Base-by-base conservation (phyloP, 2,329 filamentous ascomycete genomes). In the Pseudocercospora macadamiae region DNA sequence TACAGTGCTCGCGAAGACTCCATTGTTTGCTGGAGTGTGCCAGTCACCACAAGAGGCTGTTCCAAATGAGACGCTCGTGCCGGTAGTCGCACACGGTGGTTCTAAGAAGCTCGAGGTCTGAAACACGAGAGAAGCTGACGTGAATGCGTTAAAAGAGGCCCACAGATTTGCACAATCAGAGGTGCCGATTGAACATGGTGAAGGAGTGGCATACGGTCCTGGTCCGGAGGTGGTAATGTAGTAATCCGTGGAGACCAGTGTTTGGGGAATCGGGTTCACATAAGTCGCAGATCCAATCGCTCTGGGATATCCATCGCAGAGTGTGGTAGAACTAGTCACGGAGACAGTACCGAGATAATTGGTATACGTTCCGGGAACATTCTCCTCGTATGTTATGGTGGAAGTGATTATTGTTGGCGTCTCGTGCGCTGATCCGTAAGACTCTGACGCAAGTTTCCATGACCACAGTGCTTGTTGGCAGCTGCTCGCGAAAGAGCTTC, bases 281-380 rank as follows among this genome's bases (percentile, higher is more conserved):
- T 54, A 57, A 28, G 19, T 58, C 7, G 45, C 57, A 7, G 52
- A 44, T n/a, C 63, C 63, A n/a, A 65, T 57, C 2, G 59, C 64
- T 14, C 66, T 45, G 3, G 65, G 62, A 32, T 64, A 56, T 9
- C 66, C 66, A 60, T 68, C 66, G 37, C 66, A 68, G 4, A 68
- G 60, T 3, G 61, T 67, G 3, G 55, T 61, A 16, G 56, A 14
- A n/a, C 61, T 49, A 18, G 54, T 52, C 12, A 57, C 60, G 8
- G n/a, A 47, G 6, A 59, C 55, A 10, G n/a, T 18, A 5, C 34
- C 47, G 10, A 39, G 25, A 30, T 34, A 45, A 14, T 30, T 25
- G 9, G 32, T 34, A 44, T 44, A 55, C 21, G 42, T 44, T 42
- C 34, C 28, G 6, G 23, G 25, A 10, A 14, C 39, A 49, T 34